These are phyloP conservation scores for Elsinoe batatas DNA, from an alignment of 2,329 filamentous ascomycete genomes.

Conservation along the genomic window DNA sequence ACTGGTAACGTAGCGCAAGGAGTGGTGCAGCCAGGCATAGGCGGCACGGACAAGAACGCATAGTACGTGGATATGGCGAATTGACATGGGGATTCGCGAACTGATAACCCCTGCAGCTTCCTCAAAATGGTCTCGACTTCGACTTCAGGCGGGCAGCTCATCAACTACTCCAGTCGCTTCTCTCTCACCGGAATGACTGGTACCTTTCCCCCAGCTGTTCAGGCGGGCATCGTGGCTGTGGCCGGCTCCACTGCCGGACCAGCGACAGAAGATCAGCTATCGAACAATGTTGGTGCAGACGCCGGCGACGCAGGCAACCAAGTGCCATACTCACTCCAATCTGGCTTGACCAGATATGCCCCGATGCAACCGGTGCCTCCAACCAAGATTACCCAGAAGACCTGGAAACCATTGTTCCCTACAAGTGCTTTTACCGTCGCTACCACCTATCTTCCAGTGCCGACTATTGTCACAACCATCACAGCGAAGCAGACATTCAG, in stretches of 20 bases:
- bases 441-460: slow-evolving; percentile 37
- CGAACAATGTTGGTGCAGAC: slow-evolving; percentile 18
- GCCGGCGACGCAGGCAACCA: slow-evolving; percentile 16
- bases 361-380: slow-evolving; percentile 51
- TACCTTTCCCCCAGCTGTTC: slow-evolving; percentile 39
- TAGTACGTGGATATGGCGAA: slow-evolving; percentile 36
- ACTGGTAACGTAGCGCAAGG: slow-evolving; percentile 36
- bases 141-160: slow-evolving; percentile 45
- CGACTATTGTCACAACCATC: slow-evolving; percentile 41
- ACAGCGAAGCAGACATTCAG: slow-evolving; percentile 44
- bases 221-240: slow-evolving; percentile 26
- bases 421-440: slow-evolving; percentile 47
- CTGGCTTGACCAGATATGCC: slow-evolving; percentile 49
- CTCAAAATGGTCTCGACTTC: slow-evolving; percentile 49
- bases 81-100: not conserved
- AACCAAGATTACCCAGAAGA: slow-evolving; percentile 48
- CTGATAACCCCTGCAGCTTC: slow-evolving; percentile 36
- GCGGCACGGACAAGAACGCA: slow-evolving; percentile 42
- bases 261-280: slow-evolving; percentile 25
- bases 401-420: slow-evolving; percentile 42
- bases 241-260: slow-evolving; percentile 32
- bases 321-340: slow-evolving; percentile 47
- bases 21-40: slow-evolving; percentile 34
- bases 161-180: slow-evolving; percentile 55
- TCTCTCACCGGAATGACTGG: slow-evolving; percentile 56